These are phyloP conservation scores for Erythrobasidium hasegawianum DNA, from an alignment of 1,284 basidiomycete genomes.

Conservation along the genomic window DNA sequence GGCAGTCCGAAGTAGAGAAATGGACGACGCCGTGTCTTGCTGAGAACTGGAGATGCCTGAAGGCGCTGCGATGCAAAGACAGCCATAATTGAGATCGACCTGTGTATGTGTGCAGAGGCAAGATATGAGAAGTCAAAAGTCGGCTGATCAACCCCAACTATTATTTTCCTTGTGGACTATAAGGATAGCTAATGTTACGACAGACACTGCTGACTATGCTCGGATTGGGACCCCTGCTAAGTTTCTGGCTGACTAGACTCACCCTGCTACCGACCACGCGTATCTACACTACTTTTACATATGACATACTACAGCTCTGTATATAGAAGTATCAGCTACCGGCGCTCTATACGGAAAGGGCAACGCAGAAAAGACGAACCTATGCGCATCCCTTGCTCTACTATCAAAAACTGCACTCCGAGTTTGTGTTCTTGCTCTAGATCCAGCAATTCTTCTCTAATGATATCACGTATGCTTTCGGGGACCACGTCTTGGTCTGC, in stretches of 20 bases:
- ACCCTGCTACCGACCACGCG: too few species aligned
- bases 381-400: slow-evolving; percentile 34
- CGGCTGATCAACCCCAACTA: too few species aligned
- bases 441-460: slow-evolving; percentile 11
- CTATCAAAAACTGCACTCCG: slow-evolving; percentile 24
- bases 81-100: slow-evolving; percentile 4
- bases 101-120: neutral
- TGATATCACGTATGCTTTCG: slow-evolving; percentile 9
- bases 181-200: too few species aligned
- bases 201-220: too few species aligned
- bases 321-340: too few species aligned
- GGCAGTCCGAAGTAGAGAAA: slow-evolving; percentile 72
- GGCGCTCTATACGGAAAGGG: too few species aligned
- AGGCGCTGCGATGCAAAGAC: slow-evolving; percentile 28
- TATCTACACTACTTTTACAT: too few species aligned
- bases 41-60: slow-evolving; percentile 9
- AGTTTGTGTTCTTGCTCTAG: slow-evolving; percentile 12
- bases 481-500: neutral
- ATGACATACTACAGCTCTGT: too few species aligned
- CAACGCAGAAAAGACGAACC: neutral
- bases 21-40: slow-evolving; percentile 45
- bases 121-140: too few species aligned
- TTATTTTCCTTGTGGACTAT: too few species aligned
- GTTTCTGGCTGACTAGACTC: neutral
- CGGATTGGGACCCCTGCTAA: too few species aligned